phyloP scores from a whole-genome alignment of 2,329 filamentous ascomycete genomes.

The Dactylonectria macrodidyma region DNA sequence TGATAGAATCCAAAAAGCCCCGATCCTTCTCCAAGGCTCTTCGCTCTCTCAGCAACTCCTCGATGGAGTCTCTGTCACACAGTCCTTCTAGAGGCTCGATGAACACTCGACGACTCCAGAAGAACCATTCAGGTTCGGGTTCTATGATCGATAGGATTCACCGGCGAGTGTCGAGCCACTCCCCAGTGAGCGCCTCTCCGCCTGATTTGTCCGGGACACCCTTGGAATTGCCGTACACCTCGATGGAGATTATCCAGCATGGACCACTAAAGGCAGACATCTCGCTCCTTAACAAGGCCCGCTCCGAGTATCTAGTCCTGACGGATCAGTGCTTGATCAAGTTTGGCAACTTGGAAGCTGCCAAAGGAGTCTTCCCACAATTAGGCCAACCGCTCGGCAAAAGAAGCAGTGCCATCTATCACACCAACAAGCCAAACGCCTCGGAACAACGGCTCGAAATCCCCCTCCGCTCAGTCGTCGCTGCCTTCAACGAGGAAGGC shows the following conservation, averaged over 20 bases:
- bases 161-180: slow-evolving; percentile 57
- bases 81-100: slow-evolving; percentile 50
- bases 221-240: slow-evolving; percentile 51
- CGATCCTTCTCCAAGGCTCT: slow-evolving; percentile 55
- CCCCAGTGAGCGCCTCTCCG: slow-evolving; percentile 49
- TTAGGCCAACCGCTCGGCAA: slow-evolving; percentile 51
- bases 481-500: slow-evolving; percentile 67
- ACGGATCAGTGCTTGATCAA: slow-evolving; percentile 67
- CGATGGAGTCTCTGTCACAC: slow-evolving; percentile 57
- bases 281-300: slow-evolving; percentile 65
- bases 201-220: slow-evolving; percentile 49
- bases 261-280: slow-evolving; percentile 66
- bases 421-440: slow-evolving; percentile 49
- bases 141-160: slow-evolving; percentile 61
- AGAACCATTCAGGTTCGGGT: slow-evolving; percentile 55
- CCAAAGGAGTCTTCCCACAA: slow-evolving; percentile 63
- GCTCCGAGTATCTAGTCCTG: slow-evolving; percentile 66
- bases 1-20: slow-evolving; percentile 53
- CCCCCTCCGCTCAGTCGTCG: slow-evolving; percentile 65
- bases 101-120: slow-evolving; percentile 55
- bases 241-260: slow-evolving; percentile 60
- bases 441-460: slow-evolving; percentile 61
- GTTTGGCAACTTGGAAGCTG: slow-evolving; percentile 64
- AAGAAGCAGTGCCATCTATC: slow-evolving; percentile 41
- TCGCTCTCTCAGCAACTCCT: slow-evolving; percentile 58